Conservation (phyloP, 306 rosid species). For the Luffa acutangula region DNA sequence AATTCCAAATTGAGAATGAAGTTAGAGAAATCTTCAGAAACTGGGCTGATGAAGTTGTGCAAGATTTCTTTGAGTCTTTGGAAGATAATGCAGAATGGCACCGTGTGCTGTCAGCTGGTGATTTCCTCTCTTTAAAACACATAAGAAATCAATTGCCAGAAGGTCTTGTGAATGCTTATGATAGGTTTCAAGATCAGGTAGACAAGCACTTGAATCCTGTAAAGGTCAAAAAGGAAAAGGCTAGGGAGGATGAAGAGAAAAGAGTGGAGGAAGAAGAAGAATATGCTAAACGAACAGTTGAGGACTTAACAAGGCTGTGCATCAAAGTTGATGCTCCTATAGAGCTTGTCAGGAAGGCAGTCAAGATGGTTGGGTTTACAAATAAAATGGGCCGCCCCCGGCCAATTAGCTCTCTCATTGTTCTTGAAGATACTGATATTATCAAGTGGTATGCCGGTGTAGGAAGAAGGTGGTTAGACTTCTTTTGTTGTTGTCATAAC, state of each 20-base stretch:
- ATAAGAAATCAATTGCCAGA: constrained; percentile 65
- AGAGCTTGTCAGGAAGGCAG: constrained; percentile 52
- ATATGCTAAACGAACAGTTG: constrained; percentile 56
- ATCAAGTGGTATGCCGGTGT: constrained; percentile 85
- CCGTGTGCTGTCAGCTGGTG: constrained; percentile 44
- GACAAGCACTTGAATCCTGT: constrained; percentile 65
- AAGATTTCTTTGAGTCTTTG: constrained; percentile 40
- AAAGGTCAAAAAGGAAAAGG: constrained; percentile 31
- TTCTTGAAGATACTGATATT: constrained; percentile 70
- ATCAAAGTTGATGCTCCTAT: constrained; percentile 79
- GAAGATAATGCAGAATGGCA: constrained; percentile 78
- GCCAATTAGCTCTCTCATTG: constrained; percentile 51
- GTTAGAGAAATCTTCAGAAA: constrained; percentile 43
- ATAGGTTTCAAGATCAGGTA: constrained; percentile 68
- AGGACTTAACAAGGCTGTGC: constrained; percentile 73
- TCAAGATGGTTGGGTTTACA: constrained; percentile 70
- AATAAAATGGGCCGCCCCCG: constrained; percentile 83
- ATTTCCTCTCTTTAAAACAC: constrained; percentile 62
- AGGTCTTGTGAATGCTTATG: constrained; percentile 67
- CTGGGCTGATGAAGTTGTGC: constrained; percentile 71
- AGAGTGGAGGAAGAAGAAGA: constrained; percentile 41
- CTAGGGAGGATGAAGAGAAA: constrained; percentile 52
- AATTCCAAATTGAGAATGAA: constrained; percentile 52
- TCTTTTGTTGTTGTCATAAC: constrained; percentile 81
- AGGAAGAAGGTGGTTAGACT: constrained; percentile 83